Percentiles rank a stretch among this genome's conserved stretches.
These are phyloP conservation scores for Naganishia onofrii DNA, from an alignment of 768 basidiomycete species.

Conservation along the genomic window DNA sequence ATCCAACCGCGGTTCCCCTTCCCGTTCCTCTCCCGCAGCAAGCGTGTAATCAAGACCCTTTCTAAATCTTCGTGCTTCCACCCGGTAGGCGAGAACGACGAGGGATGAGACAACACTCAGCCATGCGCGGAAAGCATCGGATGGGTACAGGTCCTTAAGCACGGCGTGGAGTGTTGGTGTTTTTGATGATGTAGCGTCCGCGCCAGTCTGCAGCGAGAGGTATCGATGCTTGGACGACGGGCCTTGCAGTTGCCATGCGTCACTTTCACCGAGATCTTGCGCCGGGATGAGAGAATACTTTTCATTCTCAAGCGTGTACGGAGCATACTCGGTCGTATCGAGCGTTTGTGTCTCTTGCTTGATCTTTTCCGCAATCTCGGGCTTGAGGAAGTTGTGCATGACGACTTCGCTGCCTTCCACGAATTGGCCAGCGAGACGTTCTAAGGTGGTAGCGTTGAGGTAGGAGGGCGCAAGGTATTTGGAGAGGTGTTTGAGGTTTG, in stretches of 20 bases:
- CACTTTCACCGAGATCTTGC: slow-evolving; percentile 64
- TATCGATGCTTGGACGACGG: slow-evolving; percentile 96
- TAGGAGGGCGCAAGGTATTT: slow-evolving; percentile 87
- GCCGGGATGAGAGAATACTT: slow-evolving; percentile 57
- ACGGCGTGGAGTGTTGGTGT: slow-evolving; percentile 62
- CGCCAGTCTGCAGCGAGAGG: slow-evolving; percentile 60
- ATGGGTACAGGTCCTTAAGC: slow-evolving; percentile 74
- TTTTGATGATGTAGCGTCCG: slow-evolving; percentile 56
- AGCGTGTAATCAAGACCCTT: slow-evolving; percentile 94
- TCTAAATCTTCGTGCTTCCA: slow-evolving; percentile 83
- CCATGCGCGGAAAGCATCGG: slow-evolving; percentile 87
- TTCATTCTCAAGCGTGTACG: slow-evolving; percentile 50
- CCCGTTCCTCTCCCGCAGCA: slow-evolving; percentile 58
- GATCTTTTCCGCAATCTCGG: slow-evolving; percentile 66
- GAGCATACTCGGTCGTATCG: slow-evolving; percentile 60
- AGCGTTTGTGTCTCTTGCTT: slow-evolving; percentile 63
- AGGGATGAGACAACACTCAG: slow-evolving; percentile 68
- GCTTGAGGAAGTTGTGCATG: slow-evolving; percentile 77
- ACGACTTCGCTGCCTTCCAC: slow-evolving; percentile 81
- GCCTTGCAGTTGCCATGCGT: slow-evolving; percentile 70
- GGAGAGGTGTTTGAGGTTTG: slow-evolving; percentile 68
- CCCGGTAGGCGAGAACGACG: slow-evolving; percentile 67
- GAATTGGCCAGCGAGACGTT: slow-evolving; percentile 75
- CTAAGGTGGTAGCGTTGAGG: slow-evolving; percentile 75
- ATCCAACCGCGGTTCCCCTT: slow-evolving; percentile 76